These are phyloP conservation scores for Peterozyma xylosa DNA, from an alignment of 805 yeast genomes.

Conservation along the genomic window DNA sequence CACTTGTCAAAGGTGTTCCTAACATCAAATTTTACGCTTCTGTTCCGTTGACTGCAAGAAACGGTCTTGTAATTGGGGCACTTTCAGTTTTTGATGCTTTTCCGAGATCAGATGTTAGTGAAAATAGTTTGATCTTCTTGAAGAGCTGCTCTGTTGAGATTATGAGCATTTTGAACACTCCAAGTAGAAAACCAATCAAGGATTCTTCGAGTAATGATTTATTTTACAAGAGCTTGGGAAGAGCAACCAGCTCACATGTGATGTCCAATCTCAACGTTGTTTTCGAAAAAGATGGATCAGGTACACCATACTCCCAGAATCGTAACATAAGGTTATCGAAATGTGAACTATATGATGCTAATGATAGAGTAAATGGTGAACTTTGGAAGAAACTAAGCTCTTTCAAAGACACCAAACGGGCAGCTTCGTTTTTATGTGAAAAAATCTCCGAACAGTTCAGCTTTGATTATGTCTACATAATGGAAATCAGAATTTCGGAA, in stretches of 20 bases:
- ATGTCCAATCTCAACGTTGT: constrained; percentile 27
- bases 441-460: constrained; percentile 24
- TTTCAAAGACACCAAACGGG: constrained; percentile 34
- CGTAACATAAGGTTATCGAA: constrained; percentile 35
- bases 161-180: constrained; percentile 30
- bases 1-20: constrained; percentile 58
- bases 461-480: constrained; percentile 38
- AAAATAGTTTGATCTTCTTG: constrained; percentile 26
- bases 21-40: constrained; percentile 56
- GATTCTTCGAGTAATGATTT: constrained; percentile 1
- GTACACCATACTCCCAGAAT: constrained; percentile 49
- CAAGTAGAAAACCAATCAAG: constrained; percentile 14
- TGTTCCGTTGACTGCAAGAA: constrained; percentile 41
- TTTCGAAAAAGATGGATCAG: constrained; percentile 60
- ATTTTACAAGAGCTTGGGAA: constrained; percentile 35
- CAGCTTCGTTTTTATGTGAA: constrained; percentile 32
- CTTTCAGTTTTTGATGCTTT: constrained; percentile 49
- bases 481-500: constrained; percentile 46
- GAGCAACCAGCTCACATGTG: constrained; percentile 45
- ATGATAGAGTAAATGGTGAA: constrained; percentile 20
- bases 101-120: constrained; percentile 29
- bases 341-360: constrained; percentile 16
- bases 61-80: constrained; percentile 44
- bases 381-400: constrained; percentile 28
- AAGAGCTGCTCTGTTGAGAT: constrained; percentile 32